Conservation (phyloP, 768 basidiomycete species). For the Phanerochaete sordida region DNA sequence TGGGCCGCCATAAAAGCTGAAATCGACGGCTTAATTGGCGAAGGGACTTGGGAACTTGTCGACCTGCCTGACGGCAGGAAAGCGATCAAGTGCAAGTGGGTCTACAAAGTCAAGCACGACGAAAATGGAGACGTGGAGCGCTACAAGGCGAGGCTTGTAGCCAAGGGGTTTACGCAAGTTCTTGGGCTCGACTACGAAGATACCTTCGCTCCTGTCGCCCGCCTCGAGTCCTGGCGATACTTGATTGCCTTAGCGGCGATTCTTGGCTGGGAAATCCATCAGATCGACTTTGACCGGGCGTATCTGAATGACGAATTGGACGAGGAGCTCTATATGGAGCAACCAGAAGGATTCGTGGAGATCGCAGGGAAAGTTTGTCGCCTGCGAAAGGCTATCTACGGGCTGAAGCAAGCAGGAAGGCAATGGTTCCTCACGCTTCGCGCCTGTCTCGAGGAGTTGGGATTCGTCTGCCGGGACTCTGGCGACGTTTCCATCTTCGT, state of each 20-base stretch:
- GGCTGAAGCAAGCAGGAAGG: conserved; percentile 36
- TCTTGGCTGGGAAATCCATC: background rate
- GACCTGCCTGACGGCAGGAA: background rate
- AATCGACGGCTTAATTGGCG: background rate
- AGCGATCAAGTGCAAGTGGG: conserved; percentile 27
- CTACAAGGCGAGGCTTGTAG: conserved; percentile 32
- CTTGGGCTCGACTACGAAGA: conserved; percentile 28
- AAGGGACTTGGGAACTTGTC: conserved; percentile 2
- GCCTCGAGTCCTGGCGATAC: background rate
- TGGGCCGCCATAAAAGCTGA: background rate
- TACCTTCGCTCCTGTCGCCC: conserved; percentile 19
- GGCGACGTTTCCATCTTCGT: conserved; percentile 19
- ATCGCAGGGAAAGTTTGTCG: background rate
- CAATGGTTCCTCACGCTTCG: conserved; percentile 34
- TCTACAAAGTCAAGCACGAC: conserved; percentile 28
- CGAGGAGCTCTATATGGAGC: conserved; percentile 10
- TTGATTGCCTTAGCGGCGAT: background rate
- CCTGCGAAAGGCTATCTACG: conserved; percentile 34
- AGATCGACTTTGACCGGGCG: background rate
- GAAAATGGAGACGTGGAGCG: conserved; percentile 16
- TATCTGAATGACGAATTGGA: background rate
- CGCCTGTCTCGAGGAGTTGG: conserved; percentile 15
- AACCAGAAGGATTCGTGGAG: conserved; percentile 14
- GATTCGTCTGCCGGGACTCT: conserved; percentile 19
- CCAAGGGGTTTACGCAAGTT: conserved; percentile 32